Conservation (phyloP, 2,329 filamentous ascomycete species). For the Cladosporium sp. region DNA sequence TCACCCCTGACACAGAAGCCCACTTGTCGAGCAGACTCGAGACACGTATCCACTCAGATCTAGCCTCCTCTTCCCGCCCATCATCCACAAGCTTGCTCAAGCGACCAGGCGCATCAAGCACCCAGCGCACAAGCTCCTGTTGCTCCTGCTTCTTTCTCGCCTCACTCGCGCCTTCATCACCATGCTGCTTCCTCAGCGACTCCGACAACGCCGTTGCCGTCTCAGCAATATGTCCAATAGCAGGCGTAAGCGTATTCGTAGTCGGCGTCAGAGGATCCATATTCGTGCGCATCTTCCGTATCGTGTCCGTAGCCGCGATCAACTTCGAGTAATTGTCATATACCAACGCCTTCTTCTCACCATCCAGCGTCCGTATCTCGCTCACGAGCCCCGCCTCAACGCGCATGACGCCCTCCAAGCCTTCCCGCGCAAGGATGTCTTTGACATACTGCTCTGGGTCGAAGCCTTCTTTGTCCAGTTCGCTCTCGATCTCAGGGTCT, state of each 20-base stretch:
- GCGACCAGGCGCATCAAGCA: conserved; percentile 61
- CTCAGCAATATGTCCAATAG: conserved; percentile 72
- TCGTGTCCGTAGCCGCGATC: conserved; percentile 95
- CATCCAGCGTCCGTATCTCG: conserved; percentile 87
- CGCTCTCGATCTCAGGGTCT: conserved; percentile 62
- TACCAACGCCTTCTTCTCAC: conserved; percentile 93
- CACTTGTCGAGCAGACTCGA: conserved; percentile 44
- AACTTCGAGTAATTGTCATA: conserved; percentile 99
- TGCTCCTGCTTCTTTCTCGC: conserved; percentile 43
- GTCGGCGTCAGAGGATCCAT: conserved; percentile 79
- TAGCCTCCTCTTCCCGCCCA: conserved; percentile 63
- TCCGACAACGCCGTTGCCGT: conserved; percentile 50
- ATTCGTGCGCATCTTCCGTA: conserved; percentile 79
- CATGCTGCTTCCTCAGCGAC: conserved; percentile 36
- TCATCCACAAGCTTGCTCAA: conserved; percentile 59
- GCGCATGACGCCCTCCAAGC: conserved; percentile 67
- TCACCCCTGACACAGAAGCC: conserved; percentile 45
- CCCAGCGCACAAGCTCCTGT: conserved; percentile 62
- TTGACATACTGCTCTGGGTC: conserved; percentile 69
- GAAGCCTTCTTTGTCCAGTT: conserved; percentile 74
- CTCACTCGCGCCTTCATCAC: conserved; percentile 25
- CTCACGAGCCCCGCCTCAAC: conserved; percentile 69
- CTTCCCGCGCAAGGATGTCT: conserved; percentile 60
- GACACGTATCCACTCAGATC: conserved; percentile 49
- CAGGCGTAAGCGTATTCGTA: conserved; percentile 70